Evolutionary conservation across 169 alveolate genomes (phyloP), one percentile per base, ranked within the genome.

Genomic region (Plasmodium relictum): DNA sequence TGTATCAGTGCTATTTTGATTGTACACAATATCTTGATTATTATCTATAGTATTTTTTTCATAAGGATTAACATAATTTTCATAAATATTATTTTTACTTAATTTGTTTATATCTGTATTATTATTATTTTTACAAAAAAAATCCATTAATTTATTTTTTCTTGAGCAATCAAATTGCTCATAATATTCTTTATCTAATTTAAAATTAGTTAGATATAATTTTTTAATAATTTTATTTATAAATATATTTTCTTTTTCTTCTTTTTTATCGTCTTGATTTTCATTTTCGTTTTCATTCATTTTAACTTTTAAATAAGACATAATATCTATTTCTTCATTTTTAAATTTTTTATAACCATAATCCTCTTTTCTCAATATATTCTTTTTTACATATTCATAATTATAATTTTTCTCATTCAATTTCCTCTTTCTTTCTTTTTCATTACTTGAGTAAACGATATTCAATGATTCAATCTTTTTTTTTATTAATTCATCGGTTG

Each of bases 171-270:
- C 56, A 56, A 63, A 78, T 44, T 18, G 42, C 48, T 78, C 71
- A 78, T 78, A 78, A 65, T 63, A 78, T 42, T 78, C 68, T 44
- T 65, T 62, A 58, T 78, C 76, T 45, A 78, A 56, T 31, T 78
- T 78, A 78, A 78, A 78, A 78, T 78, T 78, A n/a, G 89, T 78
- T 6, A 63, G 72, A 78, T 78, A 78, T 65, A 78, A 78, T 24
- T 78, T 78, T 65, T 78, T 78, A 52, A 78, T 58, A 50, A 78
- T 66, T 63, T 78, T 74, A 78, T 78, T 78, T 44, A 78, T 78
- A 52, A 78, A 58, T 14, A 58, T 45, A 50, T 78, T 78, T 78
- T 78, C 89, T 16, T 42, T 78, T 78, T 78, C 89, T 70, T 62
- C 76, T 48, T 78, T 78, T 78, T 78, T 78, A 73, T 12, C 3